Evolutionary conservation across 495 filamentous ascomycete species (phyloP), one percentile per base, ranked within the genome.

Genomic region (Staphylotrichum longicolle): DNA sequence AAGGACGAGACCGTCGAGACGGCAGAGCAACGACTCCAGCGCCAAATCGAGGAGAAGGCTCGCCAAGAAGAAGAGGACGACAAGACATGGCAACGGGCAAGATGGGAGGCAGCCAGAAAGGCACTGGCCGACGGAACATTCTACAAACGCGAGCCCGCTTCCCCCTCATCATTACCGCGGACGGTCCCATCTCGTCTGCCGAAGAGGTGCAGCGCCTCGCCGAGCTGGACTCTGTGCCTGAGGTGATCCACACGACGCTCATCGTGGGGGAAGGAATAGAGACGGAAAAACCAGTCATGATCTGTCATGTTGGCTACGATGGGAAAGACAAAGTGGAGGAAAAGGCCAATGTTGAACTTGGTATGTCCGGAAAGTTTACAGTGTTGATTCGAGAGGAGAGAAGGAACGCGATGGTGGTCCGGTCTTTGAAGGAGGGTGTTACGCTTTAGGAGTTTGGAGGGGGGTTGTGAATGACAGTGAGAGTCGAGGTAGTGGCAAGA

Each of bases 391-490:
- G 37, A 8, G 51, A 3, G n/a, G 1, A 41, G 51, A 30, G 27
- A 40, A 54, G 35, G 35, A 9, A 41, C 30, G n/a, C 51, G 12
- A 39, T 39, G 51, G 9, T 54, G 2, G 51, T 54, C 1, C 9
- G 7, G 51, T 54, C 51, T 4, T 54, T 40, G 35, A 54, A 54
- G 51, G 35, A 54, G 33, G 50, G 35, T 53, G 50, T 5, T 14
- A 33, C 30, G 51, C n/a, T 33, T 15, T n/a, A 3, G 7, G 35
- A 30, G 12, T 15, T 12, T 35, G 15, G 5, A 6, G 51, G 20
- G 51, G 20, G 37, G 7, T 32, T 54, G 35, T 1, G 5, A 15
- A 40, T 41, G 8, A 30, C 7, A 3, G 35, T 3, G 35, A 54
- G 15, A 11, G 34, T 54, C 35, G 0, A 27, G 51, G 35, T 6